Conservation (phyloP, 2,329 filamentous ascomycete genomes). For the Parastagonospora avenae region DNA sequence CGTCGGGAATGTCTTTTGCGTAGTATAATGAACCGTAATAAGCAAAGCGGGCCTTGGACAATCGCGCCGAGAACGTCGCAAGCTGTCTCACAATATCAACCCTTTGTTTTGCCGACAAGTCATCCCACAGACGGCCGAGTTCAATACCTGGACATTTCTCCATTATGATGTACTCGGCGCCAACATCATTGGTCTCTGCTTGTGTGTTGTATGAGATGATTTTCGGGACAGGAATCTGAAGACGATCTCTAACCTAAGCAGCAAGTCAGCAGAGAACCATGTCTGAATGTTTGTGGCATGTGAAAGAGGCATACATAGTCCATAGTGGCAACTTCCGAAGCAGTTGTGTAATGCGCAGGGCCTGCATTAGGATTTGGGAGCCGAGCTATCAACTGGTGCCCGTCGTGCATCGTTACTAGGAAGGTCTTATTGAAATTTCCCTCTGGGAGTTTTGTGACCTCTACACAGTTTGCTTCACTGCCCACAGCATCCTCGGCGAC, state of each 20-base stretch:
- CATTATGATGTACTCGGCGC: constrained; percentile 9
- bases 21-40: constrained; percentile 3
- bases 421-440: not conserved
- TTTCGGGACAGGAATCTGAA: constrained; percentile 1
- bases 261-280: no score
- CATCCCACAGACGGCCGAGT: constrained; percentile 2
- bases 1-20: constrained; percentile 1
- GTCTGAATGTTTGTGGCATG: no score
- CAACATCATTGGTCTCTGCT: not conserved
- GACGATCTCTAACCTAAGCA: no score
- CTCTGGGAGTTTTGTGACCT: not conserved
- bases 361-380: not conserved
- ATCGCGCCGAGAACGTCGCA: not conserved
- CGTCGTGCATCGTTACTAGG: no score
- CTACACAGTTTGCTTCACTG: not conserved
- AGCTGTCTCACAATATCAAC: constrained; percentile 1
- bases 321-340: no score
- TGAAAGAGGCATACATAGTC: no score
- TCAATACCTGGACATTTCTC: constrained; percentile 6
- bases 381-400: not conserved
- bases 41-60: not conserved
- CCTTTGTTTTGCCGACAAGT: not conserved
- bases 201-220: not conserved
- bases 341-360: not conserved
- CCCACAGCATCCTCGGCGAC: not conserved